Percentiles rank a stretch among this genome's conserved stretches.
These are phyloP conservation scores for Besnoitia besnoiti DNA, from an alignment of 169 alveolate genomes.

Conservation along the genomic window DNA sequence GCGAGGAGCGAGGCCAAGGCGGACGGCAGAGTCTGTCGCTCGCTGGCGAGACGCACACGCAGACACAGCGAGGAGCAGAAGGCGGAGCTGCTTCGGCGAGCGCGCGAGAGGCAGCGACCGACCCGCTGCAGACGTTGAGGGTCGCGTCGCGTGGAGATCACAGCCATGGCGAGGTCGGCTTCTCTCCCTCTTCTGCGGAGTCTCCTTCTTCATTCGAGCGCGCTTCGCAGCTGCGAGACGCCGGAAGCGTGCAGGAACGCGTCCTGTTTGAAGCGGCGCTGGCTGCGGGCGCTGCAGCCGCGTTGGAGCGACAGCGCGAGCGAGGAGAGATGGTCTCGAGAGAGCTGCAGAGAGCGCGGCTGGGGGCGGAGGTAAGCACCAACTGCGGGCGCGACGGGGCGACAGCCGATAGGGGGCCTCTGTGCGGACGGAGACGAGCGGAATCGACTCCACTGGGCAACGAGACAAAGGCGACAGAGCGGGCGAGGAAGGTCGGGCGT, in stretches of 20 bases:
- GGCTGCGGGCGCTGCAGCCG: background rate
- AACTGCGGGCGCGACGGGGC: background rate
- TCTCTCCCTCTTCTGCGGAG: too few relatives aligned
- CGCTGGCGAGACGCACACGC: too few relatives aligned
- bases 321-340: background rate
- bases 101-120: too few relatives aligned
- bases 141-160: too few relatives aligned
- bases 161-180: too few relatives aligned
- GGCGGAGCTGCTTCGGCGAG: too few relatives aligned
- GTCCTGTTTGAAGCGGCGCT: background rate
- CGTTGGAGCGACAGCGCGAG: background rate
- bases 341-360: background rate
- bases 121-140: too few relatives aligned
- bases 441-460: background rate
- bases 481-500: background rate
- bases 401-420: background rate
- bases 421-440: background rate
- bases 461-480: background rate
- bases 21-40: too few relatives aligned
- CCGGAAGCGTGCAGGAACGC: background rate
- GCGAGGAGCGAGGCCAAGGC: too few relatives aligned
- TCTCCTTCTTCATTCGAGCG: background rate
- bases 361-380: background rate
- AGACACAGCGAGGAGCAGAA: too few relatives aligned
- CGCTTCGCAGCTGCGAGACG: background rate